A percentile compares a stretch with the other conserved stretches of the same genome.
These are phyloP conservation scores for Parafenestella ontariensis DNA, from an alignment of 2,329 filamentous ascomycete species.

Conservation along the genomic window DNA sequence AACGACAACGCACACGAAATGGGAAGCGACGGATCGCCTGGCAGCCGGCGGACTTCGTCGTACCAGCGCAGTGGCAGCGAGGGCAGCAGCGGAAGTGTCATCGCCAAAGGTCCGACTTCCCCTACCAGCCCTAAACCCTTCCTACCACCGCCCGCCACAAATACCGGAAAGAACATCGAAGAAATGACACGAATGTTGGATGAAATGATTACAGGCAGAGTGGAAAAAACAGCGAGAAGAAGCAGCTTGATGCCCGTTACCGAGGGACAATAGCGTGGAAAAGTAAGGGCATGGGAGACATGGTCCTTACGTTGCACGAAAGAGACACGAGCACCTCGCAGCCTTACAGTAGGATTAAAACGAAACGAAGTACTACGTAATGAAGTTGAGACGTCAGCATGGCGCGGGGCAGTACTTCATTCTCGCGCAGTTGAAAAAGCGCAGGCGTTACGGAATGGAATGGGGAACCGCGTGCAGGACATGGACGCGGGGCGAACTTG, in stretches of 20 bases:
- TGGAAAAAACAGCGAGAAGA: conserved; percentile 65
- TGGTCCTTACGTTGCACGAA: conserved; percentile 6
- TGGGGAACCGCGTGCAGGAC: conserved; percentile 7
- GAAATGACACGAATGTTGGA: conserved; percentile 94
- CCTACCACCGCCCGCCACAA: conserved; percentile 22
- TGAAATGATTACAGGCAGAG: conserved; percentile 90
- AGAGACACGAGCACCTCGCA: neutral
- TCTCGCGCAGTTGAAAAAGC: conserved; percentile 14
- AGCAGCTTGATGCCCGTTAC: conserved; percentile 35
- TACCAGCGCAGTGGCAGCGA: conserved; percentile 40
- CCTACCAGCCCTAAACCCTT: conserved; percentile 33
- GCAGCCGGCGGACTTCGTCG: conserved; percentile 45
- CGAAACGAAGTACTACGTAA: conserved; percentile 29
- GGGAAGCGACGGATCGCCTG: conserved; percentile 44
- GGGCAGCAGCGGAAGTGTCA: conserved; percentile 38
- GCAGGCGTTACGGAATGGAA: conserved; percentile 27
- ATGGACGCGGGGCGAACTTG: conserved; percentile 2
- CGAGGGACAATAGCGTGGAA: conserved; percentile 23
- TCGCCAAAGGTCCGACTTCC: conserved; percentile 34
- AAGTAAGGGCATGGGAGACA: conserved; percentile 10
- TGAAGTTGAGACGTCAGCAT: conserved; percentile 29
- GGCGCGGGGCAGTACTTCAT: conserved; percentile 17
- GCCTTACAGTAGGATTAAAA: conserved; percentile 2
- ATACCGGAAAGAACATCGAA: conserved; percentile 72
- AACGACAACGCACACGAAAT: conserved; percentile 76